Base-by-base conservation (phyloP, 1,139 yeast genomes). In the Suhomyces kunorum region DNA sequence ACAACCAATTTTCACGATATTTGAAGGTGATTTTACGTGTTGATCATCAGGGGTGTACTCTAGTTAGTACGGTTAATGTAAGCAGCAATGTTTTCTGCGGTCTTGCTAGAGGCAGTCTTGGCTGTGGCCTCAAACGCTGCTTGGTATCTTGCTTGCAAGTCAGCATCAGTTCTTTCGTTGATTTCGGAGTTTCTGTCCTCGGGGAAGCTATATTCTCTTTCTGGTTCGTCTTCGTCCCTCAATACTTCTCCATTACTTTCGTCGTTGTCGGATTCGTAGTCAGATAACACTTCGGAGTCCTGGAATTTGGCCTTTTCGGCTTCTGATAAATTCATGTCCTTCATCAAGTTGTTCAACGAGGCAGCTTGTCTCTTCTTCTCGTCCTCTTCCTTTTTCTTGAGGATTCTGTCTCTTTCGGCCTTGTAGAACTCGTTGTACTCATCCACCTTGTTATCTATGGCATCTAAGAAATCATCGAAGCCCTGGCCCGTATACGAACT, bases 401-500 rank as follows among this genome's bases (percentile, higher is more conserved):
- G 59, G 18, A 92, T 80, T 53, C 87, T 72, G 42, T 92, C 97
- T 54, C 97, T 78, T 64, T 94, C 98, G 3, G 84, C 81, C 55
- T 81, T 81, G 60, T 92, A 94, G 55, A 72, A 90, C 44, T 81
- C 80, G 46, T 89, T 81, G 63, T 85, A 94, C 63, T 94, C 98
- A 27, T 83, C 88, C 29, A 85, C 90, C 63, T 94, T 94, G 48
- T 78, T 77, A 52, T 87, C 95, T 4, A 94, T 94, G 0, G 89
- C 87, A 13, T 68, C 72, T 59, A 90, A 60, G 56, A 94, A 92
- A 25, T 88, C 96, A 57, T 89, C 96, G 59, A 94, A 87, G 0
- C 99, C 99, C 3, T 76, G 83, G 12, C 98, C 98, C 0, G 98
- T 90, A 56, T 81, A 84, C 24, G 98, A 81, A 38, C 96, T 87